phyloP scores from a whole-genome alignment of 2,329 filamentous ascomycete species.

The Allantophomopsis lycopodina region DNA sequence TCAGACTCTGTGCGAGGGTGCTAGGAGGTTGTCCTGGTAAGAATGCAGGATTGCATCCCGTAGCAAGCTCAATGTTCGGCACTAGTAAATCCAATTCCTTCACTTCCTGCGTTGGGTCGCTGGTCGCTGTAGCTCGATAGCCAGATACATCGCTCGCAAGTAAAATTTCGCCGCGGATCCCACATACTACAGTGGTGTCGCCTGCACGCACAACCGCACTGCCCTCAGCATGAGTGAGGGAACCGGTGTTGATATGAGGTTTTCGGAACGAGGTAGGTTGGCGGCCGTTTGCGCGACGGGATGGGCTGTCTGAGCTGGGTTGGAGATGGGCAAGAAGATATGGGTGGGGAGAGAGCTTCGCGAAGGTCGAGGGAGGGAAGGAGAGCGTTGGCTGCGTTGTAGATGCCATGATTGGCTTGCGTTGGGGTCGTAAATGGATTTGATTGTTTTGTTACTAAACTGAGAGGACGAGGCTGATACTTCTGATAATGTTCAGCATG shows the following conservation, averaged over 20 bases:
- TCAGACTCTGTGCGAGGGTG: slow-evolving; percentile 70
- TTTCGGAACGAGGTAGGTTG: slow-evolving; percentile 52
- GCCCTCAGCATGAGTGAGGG: slow-evolving; percentile 78
- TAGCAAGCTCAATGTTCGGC: slow-evolving; percentile 85
- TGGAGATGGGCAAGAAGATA: slow-evolving; percentile 84
- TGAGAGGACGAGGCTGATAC: too few species aligned
- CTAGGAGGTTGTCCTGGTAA: slow-evolving; percentile 74
- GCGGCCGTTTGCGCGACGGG: slow-evolving; percentile 73
- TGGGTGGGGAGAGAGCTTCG: slow-evolving; percentile 76
- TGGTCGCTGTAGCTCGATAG: slow-evolving; percentile 30
- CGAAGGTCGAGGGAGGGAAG: slow-evolving; percentile 59
- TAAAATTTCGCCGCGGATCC: slow-evolving; percentile 76
- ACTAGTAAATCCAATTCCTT: slow-evolving; percentile 64
- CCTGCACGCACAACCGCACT: slow-evolving; percentile 80
- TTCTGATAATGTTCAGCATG: too few species aligned
- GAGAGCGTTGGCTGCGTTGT: slow-evolving; percentile 14
- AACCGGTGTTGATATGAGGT: slow-evolving; percentile 69
- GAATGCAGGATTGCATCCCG: slow-evolving; percentile 76
- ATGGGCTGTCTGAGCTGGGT: slow-evolving; percentile 31
- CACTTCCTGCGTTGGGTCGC: slow-evolving; percentile 25
- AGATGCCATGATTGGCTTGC: slow-evolving; percentile 9
- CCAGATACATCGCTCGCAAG: slow-evolving; percentile 60
- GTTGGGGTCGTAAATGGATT: background rate
- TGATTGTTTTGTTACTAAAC: background rate
- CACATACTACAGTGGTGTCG: slow-evolving; percentile 90